Base-by-base conservation (phyloP, 768 basidiomycete species). In the Clavulina sp. region DNA sequence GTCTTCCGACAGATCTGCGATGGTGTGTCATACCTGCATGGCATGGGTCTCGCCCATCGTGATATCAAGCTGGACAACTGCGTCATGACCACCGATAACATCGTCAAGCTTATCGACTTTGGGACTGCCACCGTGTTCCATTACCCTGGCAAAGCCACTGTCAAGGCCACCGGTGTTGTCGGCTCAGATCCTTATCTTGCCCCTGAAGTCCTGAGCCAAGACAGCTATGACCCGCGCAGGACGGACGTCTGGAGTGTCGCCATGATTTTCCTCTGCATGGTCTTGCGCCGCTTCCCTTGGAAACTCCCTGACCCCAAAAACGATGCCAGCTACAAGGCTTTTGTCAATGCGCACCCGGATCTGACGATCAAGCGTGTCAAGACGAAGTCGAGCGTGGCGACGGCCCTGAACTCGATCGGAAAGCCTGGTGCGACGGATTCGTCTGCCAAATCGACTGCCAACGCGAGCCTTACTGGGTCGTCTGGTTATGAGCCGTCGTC, bases 11-110 rank as follows among this genome's bases (percentile, higher is more conserved):
- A 99, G 67, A 96, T 99, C 59, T 87, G 92, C 66, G 84, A 88
- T 60, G 95, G 95, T 52, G 93, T 99, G 56, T 85, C 93, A 65
- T 97, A 99, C 64, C 80, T 99, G 47, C 95, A 99, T 67, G 83
- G 86, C 57, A 80, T 97, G 71, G 95, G 95, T 26, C 81, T 97
- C 48, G 95, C 95, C 4, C 95, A 99, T 62, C 86, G 95, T 41
- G 95, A 99, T 66, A 78, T 99, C 68, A 99, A 99, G 67, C 83
- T 99, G 54, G 95, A 99, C 70, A 99, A 99, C 65, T 97, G 95
- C 66, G 95, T 99, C 69, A 95, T 99, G 87, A 93, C 85, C n/a
- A 70, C 71, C 2, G 74, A 82, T 61, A 89, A 96, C 62, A 76
- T 95, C 58, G 87, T 99, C 70, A 99, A 99, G 65, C 76, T 99